These are phyloP conservation scores for Pichia gijzeniarum DNA, from an alignment of 805 yeast species.

Conservation along the genomic window DNA sequence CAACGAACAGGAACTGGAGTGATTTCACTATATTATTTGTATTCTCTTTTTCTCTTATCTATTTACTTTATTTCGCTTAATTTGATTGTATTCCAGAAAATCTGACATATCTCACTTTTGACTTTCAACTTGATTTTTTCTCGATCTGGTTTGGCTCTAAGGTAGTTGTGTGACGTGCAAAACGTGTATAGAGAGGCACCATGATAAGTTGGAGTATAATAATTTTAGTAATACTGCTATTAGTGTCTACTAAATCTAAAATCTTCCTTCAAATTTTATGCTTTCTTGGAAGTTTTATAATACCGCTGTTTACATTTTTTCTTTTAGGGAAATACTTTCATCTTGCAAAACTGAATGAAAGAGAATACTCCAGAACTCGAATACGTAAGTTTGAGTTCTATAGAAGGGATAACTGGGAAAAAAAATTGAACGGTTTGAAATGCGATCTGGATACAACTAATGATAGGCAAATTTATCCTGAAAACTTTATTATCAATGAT, in stretches of 20 bases:
- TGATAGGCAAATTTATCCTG: constrained; percentile 31
- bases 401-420: constrained; percentile 26
- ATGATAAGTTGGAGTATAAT: not conserved
- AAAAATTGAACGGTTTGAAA: constrained; percentile 16
- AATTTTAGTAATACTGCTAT: constrained; percentile 3
- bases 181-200: not conserved
- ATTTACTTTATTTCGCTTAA: no score
- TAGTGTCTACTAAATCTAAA: constrained; percentile 8
- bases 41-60: no score
- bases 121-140: no score
- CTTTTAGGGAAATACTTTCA: not conserved
- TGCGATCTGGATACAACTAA: constrained; percentile 10
- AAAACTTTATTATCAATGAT: constrained; percentile 47
- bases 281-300: constrained; percentile 13
- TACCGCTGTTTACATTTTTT: constrained; percentile 12
- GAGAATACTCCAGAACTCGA: not conserved
- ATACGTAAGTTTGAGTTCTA: constrained; percentile 18
- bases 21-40: no score
- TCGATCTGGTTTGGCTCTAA: no score
- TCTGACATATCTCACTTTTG: no score
- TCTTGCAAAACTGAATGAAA: not conserved
- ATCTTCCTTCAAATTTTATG: constrained; percentile 7
- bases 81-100: no score
- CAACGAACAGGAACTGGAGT: no score
- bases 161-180: no score